Evolutionary conservation across 495 filamentous ascomycete species (phyloP).

Genomic region (Daldinia decipiens): DNA sequence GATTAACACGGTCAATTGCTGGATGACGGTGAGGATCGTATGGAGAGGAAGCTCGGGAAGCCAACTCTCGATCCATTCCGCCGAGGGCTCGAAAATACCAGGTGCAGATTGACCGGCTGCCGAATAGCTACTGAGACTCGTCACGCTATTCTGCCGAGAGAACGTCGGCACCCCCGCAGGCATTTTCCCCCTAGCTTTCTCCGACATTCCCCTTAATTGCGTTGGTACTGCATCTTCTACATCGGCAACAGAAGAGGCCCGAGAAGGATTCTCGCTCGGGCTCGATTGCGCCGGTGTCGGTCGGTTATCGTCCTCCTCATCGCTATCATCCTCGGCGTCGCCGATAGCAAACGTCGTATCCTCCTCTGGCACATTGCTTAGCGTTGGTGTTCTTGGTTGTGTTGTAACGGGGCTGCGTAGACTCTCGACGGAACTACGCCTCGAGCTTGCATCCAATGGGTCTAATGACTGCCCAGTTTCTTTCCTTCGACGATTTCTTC

Average conservation of each 20-base stretch:
- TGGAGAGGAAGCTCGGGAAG: constrained; percentile 91
- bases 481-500: constrained; percentile 78
- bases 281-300: constrained; percentile 77
- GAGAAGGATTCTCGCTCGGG: constrained; percentile 74
- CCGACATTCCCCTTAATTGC: constrained; percentile 95
- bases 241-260: constrained; percentile 76
- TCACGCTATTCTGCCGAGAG: constrained; percentile 90
- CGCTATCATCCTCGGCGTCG: constrained; percentile 83
- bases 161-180: constrained; percentile 86
- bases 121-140: constrained; percentile 77
- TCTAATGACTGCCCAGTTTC: constrained; percentile 63
- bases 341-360: constrained; percentile 86
- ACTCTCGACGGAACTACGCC: constrained; percentile 75
- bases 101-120: constrained; percentile 60
- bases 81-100: constrained; percentile 79
- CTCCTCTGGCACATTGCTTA: constrained; percentile 85
- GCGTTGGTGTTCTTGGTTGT: constrained; percentile 65
- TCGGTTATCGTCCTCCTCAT: constrained; percentile 64
- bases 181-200: constrained; percentile 97
- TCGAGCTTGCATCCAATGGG: constrained; percentile 57
- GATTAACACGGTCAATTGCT: constrained; percentile 63
- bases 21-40: constrained; percentile 84
- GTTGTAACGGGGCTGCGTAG: constrained; percentile 69
- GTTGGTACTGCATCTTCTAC: constrained; percentile 85
- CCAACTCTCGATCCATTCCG: constrained; percentile 91